Evolutionary conservation across 2,329 filamentous ascomycete genomes (phyloP).

Genomic region (Sclerotiophoma versabilis): DNA sequence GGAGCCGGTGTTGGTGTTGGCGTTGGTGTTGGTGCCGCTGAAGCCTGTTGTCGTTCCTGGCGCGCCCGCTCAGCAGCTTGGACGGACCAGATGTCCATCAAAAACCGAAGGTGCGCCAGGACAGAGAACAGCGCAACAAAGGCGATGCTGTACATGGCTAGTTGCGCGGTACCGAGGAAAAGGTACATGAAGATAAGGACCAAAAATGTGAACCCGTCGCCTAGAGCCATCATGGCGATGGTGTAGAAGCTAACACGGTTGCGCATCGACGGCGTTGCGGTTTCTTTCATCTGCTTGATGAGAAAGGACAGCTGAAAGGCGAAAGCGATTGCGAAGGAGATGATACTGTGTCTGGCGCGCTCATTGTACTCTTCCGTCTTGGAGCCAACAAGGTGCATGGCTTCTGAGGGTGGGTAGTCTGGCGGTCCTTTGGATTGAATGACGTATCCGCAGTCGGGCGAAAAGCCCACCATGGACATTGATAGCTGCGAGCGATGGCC

Average conservation of each 20-base stretch:
- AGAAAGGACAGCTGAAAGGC: slow-evolving; percentile 63
- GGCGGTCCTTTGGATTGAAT: slow-evolving; percentile 68
- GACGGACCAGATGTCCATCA: slow-evolving; percentile 72
- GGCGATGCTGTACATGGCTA: slow-evolving; percentile 62
- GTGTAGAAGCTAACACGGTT: slow-evolving; percentile 71
- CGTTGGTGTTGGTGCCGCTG: slow-evolving; percentile 29
- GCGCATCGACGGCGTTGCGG: slow-evolving; percentile 68
- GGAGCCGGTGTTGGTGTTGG: slow-evolving; percentile 19
- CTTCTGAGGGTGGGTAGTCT: slow-evolving; percentile 59
- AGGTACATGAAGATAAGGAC: slow-evolving; percentile 60
- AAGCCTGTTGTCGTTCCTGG: slow-evolving; percentile 54
- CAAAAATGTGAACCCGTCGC: slow-evolving; percentile 66
- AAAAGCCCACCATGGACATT: slow-evolving; percentile 69
- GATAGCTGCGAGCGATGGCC: slow-evolving; percentile 59
- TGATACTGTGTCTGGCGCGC: slow-evolving; percentile 60
- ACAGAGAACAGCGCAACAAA: slow-evolving; percentile 68
- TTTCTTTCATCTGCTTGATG: slow-evolving; percentile 68
- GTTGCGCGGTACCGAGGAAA: slow-evolving; percentile 62
- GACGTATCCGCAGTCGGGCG: slow-evolving; percentile 71
- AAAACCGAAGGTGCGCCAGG: slow-evolving; percentile 68
- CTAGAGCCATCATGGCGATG: slow-evolving; percentile 66
- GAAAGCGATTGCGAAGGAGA: slow-evolving; percentile 60
- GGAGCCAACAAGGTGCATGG: slow-evolving; percentile 61
- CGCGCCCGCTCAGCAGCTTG: slow-evolving; percentile 60
- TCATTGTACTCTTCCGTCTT: slow-evolving; percentile 65